Evolutionary conservation across 306 rosid species (phyloP).

Genomic region (Corylus heterophylla): DNA sequence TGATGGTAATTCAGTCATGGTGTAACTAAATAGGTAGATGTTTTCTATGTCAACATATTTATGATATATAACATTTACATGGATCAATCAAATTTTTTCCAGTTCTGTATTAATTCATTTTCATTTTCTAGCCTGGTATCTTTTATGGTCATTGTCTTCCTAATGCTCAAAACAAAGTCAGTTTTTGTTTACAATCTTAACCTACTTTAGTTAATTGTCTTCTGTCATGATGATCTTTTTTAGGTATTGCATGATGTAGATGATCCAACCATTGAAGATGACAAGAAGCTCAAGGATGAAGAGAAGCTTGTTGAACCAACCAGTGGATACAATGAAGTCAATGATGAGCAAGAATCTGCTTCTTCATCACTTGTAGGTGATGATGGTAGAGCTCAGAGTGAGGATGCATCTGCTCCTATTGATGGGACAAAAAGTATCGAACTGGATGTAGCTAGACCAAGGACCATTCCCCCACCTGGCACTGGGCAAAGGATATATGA

Average conservation of each 20-base stretch:
- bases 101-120: neutral
- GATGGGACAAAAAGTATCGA: conserved; percentile 27
- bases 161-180: neutral
- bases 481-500: conserved; percentile 78
- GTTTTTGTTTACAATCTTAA: conserved; percentile 1
- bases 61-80: neutral
- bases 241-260: conserved; percentile 48
- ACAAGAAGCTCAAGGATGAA: conserved; percentile 27
- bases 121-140: neutral
- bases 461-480: conserved; percentile 74
- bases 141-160: neutral
- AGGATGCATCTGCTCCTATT: conserved; percentile 40
- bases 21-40: neutral
- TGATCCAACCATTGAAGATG: conserved; percentile 47
- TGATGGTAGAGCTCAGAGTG: conserved; percentile 37
- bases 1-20: conserved; percentile 4
- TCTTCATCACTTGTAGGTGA: conserved; percentile 35
- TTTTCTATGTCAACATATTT: neutral
- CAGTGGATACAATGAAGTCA: conserved; percentile 31
- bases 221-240: conserved; percentile 29
- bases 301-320: conserved; percentile 28
- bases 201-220: conserved; percentile 14
- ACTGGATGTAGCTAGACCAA: conserved; percentile 35
- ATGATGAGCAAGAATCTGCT: conserved; percentile 41
- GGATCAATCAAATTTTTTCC: neutral